Conservation (phyloP, 208 protist genomes). For the Wallacemonas sp. region DNA sequence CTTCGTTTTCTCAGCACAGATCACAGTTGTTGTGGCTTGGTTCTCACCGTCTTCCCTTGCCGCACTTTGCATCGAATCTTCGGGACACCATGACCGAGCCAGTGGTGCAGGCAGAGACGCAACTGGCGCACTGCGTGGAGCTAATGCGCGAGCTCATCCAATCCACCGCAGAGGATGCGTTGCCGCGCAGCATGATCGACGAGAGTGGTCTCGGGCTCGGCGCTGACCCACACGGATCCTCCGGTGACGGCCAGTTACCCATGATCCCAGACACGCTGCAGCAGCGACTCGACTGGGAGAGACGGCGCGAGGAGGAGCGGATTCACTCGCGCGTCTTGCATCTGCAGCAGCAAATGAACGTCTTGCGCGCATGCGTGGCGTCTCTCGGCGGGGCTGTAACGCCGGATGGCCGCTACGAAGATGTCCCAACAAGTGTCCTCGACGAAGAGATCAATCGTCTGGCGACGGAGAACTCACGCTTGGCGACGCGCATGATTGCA, state of each 20-base stretch:
- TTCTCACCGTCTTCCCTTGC: conserved; percentile 5
- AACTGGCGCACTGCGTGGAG: conserved; percentile 55
- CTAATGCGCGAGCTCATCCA: conserved; percentile 53
- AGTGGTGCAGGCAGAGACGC: conserved; percentile 63
- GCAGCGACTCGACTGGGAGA: conserved; percentile 77
- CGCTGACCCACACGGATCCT: not conserved
- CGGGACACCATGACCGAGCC: conserved; percentile 56
- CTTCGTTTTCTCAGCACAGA: too few species aligned
- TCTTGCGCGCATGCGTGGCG: conserved; percentile 41
- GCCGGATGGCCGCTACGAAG: conserved; percentile 33
- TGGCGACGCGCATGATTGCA: conserved; percentile 61
- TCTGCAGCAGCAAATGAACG: conserved; percentile 36
- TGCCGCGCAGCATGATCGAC: conserved; percentile 59
- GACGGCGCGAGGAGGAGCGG: conserved; percentile 46
- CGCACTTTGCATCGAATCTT: too few species aligned
- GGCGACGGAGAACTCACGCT: conserved; percentile 44
- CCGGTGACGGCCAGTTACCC: not conserved
- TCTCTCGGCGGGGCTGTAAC: conserved; percentile 51
- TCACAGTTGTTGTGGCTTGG: too few species aligned
- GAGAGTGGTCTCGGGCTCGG: not conserved
- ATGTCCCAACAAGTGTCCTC: conserved; percentile 56
- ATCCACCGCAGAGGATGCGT: conserved; percentile 51
- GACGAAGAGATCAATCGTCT: conserved; percentile 65
- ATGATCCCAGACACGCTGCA: conserved; percentile 58
- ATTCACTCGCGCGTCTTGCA: conserved; percentile 27